Percentiles rank a stretch among this genome's conserved stretches.
These are phyloP conservation scores for Pseudocercospora ulei DNA, from an alignment of 2,329 filamentous ascomycete species.

Conservation along the genomic window DNA sequence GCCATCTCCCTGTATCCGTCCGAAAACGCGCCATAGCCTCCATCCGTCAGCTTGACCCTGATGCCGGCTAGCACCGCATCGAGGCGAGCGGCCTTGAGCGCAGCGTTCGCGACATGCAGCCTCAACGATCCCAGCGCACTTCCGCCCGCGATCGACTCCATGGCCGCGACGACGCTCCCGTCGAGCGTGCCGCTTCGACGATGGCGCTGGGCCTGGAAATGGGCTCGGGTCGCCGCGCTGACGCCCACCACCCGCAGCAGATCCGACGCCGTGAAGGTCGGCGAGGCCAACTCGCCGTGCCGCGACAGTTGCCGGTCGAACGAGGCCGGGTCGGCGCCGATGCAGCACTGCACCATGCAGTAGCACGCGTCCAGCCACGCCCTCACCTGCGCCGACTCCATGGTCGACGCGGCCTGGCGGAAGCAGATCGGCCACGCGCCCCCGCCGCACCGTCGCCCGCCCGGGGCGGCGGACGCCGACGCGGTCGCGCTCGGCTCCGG, in stretches of 20 bases:
- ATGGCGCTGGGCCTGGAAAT: not conserved
- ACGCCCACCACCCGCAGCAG: slow-evolving; percentile 8
- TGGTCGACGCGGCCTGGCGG: slow-evolving; percentile 4
- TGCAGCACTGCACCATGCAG: slow-evolving; percentile 5
- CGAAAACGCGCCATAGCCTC: slow-evolving; percentile 6
- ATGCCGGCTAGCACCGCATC: not conserved
- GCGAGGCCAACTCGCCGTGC: slow-evolving; percentile 10
- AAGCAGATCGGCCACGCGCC: slow-evolving; percentile 8
- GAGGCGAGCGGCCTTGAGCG: not conserved
- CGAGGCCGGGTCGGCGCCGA: slow-evolving; percentile 2
- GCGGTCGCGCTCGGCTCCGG: not conserved
- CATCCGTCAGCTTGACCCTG: slow-evolving; percentile 8
- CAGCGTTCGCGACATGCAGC: not conserved
- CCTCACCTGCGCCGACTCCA: not conserved
- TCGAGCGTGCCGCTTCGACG: no score
- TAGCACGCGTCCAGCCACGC: slow-evolving; percentile 10
- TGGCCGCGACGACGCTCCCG: not conserved
- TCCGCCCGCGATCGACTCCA: not conserved
- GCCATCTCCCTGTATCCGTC: slow-evolving; percentile 5
- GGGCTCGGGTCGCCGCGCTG: not conserved
- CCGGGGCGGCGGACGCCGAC: not conserved
- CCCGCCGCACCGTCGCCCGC: not conserved
- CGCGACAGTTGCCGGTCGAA: slow-evolving; percentile 13
- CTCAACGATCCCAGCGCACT: slow-evolving; percentile 5
- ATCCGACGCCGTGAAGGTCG: not conserved